These are phyloP conservation scores for Diaporthe australafricana DNA, from an alignment of 2,329 filamentous ascomycete genomes.

Conservation along the genomic window DNA sequence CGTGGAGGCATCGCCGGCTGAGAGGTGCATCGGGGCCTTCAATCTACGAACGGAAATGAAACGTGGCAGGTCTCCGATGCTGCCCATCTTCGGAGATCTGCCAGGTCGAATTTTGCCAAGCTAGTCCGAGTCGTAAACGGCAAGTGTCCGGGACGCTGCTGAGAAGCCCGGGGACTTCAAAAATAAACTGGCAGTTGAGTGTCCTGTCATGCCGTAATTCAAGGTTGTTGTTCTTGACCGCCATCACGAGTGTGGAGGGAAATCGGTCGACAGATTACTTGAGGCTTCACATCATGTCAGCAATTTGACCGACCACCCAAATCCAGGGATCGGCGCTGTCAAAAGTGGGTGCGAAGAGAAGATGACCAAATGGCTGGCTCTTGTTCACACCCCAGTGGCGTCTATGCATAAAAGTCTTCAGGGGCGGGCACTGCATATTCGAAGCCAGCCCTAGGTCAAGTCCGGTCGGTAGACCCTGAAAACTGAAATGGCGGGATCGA, in stretches of 20 bases:
- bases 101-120: not conserved
- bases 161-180: not conserved
- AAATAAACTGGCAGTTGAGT: accelerated
- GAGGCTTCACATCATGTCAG: not conserved
- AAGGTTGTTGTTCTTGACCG: not conserved
- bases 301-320: not conserved
- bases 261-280: not conserved
- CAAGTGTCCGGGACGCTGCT: not conserved
- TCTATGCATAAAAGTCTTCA: too few species aligned
- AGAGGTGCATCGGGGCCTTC: not conserved
- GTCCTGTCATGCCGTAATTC: not conserved
- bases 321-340: slow-evolving; percentile 18
- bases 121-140: not conserved
- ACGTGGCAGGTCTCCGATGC: not conserved
- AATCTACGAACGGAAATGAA: not conserved
- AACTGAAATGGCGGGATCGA: slow-evolving; percentile 19
- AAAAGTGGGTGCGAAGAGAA: not conserved
- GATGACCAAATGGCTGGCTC: not conserved
- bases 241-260: not conserved
- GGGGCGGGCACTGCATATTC: not conserved
- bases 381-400: not conserved
- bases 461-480: slow-evolving; percentile 12
- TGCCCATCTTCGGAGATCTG: not conserved
- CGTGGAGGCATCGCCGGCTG: not conserved
- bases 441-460: not conserved